Conservation (phyloP, 768 basidiomycete genomes). For the Kwoniella botswanensis region DNA sequence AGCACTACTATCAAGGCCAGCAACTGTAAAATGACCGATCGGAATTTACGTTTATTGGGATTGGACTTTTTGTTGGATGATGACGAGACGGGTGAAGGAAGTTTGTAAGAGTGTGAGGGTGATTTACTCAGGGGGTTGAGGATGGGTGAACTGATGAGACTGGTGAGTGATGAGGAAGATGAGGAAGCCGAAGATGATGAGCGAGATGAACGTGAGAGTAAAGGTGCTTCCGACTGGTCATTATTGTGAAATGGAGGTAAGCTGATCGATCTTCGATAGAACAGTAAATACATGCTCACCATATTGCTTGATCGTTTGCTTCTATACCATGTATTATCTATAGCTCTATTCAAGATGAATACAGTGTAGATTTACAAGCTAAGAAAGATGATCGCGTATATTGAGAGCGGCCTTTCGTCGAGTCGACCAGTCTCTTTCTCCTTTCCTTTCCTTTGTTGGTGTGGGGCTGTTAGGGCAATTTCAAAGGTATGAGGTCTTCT, state of each 20-base stretch:
- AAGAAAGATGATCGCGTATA: too few species aligned
- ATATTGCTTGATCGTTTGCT: too few species aligned
- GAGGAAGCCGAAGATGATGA: conserved; percentile 5
- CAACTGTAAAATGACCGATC: not conserved
- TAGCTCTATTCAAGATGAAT: too few species aligned
- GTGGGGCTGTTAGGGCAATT: too few species aligned
- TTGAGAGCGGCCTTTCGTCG: too few species aligned
- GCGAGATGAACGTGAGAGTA: conserved; percentile 4
- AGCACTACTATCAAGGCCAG: not conserved
- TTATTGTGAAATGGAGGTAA: not conserved
- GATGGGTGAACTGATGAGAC: not conserved
- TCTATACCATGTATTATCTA: too few species aligned
- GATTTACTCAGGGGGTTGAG: not conserved
- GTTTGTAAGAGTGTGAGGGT: not conserved
- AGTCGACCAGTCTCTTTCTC: too few species aligned
- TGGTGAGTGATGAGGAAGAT: not conserved
- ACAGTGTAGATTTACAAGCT: too few species aligned
- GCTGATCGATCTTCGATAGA: not conserved
- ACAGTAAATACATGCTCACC: too few species aligned
- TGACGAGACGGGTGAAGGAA: not conserved
- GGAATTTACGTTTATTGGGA: not conserved
- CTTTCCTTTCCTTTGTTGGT: too few species aligned
- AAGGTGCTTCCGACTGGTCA: conserved; percentile 11
- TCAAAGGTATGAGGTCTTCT: too few species aligned
- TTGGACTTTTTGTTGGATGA: not conserved